Evolutionary conservation across 768 basidiomycete genomes (phyloP).

Genomic region (Naganishia kalamii): DNA sequence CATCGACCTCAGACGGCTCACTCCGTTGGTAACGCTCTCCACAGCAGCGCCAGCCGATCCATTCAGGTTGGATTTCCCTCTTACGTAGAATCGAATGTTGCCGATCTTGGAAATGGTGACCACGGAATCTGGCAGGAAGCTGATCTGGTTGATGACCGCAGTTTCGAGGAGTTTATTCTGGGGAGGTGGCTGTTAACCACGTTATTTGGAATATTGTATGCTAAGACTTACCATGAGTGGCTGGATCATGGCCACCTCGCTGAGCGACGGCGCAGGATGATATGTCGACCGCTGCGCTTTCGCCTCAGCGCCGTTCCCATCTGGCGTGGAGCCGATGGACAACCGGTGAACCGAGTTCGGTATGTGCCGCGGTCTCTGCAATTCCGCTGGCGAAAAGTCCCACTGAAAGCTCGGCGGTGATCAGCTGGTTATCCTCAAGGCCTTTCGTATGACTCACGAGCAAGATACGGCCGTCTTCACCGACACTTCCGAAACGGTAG

Average conservation of each 20-base stretch:
- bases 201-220: background rate
- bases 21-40: background rate
- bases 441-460: constrained; percentile 43
- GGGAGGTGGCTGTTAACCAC: background rate
- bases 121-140: constrained; percentile 70
- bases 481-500: constrained; percentile 90
- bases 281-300: constrained; percentile 51
- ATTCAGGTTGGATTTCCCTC: background rate
- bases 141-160: constrained; percentile 67
- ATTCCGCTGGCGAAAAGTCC: constrained; percentile 84
- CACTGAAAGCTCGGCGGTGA: constrained; percentile 53
- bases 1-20: background rate
- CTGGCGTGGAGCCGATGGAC: constrained; percentile 67
- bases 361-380: constrained; percentile 75
- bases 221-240: constrained; percentile 66
- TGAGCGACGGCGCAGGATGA: constrained; percentile 83
- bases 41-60: background rate
- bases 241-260: constrained; percentile 82
- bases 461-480: constrained; percentile 92
- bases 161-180: constrained; percentile 76
- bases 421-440: constrained; percentile 50
- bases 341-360: constrained; percentile 57
- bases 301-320: constrained; percentile 43
- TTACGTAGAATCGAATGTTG: constrained; percentile 61
- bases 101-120: constrained; percentile 73